phyloP scores from a whole-genome alignment of 805 yeast genomes.

The Jamesozyma rosinii region DNA sequence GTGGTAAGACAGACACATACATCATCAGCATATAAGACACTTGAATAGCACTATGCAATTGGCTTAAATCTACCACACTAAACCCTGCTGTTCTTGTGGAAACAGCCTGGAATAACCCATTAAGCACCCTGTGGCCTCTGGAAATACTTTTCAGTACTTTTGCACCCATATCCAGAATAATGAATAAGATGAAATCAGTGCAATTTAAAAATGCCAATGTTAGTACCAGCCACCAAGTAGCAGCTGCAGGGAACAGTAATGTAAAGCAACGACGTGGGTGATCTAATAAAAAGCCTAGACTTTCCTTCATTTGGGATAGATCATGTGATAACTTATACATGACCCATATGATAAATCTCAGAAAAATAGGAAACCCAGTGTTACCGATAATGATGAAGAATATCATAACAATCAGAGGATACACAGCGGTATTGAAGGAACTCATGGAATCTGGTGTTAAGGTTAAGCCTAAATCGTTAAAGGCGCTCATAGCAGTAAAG shows the following conservation, averaged over 20 bases:
- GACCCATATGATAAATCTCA: conserved; percentile 78
- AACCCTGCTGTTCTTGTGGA: conserved; percentile 94
- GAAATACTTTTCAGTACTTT: conserved; percentile 44
- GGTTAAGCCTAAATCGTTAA: conserved; percentile 79
- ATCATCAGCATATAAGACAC: conserved; percentile 93
- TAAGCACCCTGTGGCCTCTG: conserved; percentile 60
- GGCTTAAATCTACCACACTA: conserved; percentile 56
- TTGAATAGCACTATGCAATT: conserved; percentile 81
- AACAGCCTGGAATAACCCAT: conserved; percentile 84
- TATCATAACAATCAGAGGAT: conserved; percentile 50
- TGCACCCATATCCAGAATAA: conserved; percentile 62
- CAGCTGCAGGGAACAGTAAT: conserved; percentile 77
- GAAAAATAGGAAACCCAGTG: conserved; percentile 83
- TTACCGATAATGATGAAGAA: conserved; percentile 84
- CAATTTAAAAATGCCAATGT: conserved; percentile 65
- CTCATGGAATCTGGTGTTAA: conserved; percentile 74
- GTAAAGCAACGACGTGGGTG: conserved; percentile 98
- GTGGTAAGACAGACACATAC: conserved; percentile 93
- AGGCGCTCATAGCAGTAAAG: conserved; percentile 69
- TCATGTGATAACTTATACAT: conserved; percentile 59
- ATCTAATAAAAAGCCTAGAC: conserved; percentile 76
- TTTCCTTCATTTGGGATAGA: conserved; percentile 55
- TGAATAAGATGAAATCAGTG: conserved; percentile 71
- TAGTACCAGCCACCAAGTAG: conserved; percentile 89
- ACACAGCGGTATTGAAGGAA: conserved; percentile 55